Base-by-base conservation (phyloP, 169 alveolate genomes). In the Toxoplasma gondii region DNA sequence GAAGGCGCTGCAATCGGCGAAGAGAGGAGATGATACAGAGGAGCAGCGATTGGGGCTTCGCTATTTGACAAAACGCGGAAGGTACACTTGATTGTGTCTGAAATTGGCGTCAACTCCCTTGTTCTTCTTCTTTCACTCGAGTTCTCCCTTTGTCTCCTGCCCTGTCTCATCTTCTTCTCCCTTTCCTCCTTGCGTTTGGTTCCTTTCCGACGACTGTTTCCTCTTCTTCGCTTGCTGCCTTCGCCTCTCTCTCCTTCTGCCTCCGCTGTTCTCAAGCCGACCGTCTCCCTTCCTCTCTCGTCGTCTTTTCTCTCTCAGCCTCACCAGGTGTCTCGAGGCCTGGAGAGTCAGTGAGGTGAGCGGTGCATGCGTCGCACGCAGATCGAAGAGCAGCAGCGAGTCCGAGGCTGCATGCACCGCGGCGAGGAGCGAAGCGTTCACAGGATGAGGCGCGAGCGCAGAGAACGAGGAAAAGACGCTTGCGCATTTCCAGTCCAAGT, bases 351-450 rank as follows among this genome's bases (percentile, higher is more conserved):
- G 84, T 1, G n/a, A 0, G 36, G 84, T 38, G 45, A 88, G 87
- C 34, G 93, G 93, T 70, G 74, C 93, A 58, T 88, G 93, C 88
- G 43, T 44, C 4, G 93, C 93, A 31, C 93, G 80, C n/a, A 44
- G 53, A 34, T 88, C 93, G 69, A 88, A 88, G 87, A 88, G 93
- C 16, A 24, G 31, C 27, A 88, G 49, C 22, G 69, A 24, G 67
- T 64, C 93, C 10, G 93, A 58, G 44, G 93, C 93, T 10, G 16
- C 84, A 45, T 88, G 93, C 41, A 43, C 93, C 0, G 93, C 87
- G 29, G 93, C 93, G 54, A 88, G 93, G 49, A 88, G 93, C 34
- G 78, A 43, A 24, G 86, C 74, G 36, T 39, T 69, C 45, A 17
- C 22, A 9, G 93, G 93, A 44, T 88, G 93, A 0, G 93, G 93